Conservation (phyloP, 1,284 basidiomycete genomes). For the Coniophora puteana region DNA sequence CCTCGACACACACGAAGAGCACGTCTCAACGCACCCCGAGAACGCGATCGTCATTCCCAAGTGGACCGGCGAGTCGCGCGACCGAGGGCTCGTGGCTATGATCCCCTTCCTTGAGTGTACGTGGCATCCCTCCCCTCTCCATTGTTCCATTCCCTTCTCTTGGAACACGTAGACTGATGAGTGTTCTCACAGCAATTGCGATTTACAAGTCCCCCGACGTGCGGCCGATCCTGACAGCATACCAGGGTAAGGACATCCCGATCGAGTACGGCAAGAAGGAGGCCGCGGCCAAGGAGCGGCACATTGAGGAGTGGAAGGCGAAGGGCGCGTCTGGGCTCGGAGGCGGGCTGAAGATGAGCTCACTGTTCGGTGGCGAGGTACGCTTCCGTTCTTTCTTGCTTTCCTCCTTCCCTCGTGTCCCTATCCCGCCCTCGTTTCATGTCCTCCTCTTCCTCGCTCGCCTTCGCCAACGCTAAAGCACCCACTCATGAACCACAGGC, state of each 20-base stretch:
- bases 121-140: constrained; percentile 30
- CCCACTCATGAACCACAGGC: constrained; percentile 21
- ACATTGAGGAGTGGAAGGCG: constrained; percentile 79
- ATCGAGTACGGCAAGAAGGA: constrained; percentile 88
- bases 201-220: constrained; percentile 87
- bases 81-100: constrained; percentile 82
- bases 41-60: constrained; percentile 85
- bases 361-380: constrained; percentile 26
- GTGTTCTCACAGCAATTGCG: constrained; percentile 63
- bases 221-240: constrained; percentile 81
- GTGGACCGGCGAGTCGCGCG: constrained; percentile 83
- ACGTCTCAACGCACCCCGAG: constrained; percentile 80
- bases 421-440: constrained; percentile 1
- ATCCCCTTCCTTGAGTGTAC: constrained; percentile 97
- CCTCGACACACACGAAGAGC: constrained; percentile 83
- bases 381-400: background rate
- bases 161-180: constrained; percentile 4
- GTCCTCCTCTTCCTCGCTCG: constrained; percentile 2
- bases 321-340: constrained; percentile 48
- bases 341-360: constrained; percentile 52
- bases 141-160: constrained; percentile 1
- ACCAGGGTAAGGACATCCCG: constrained; percentile 86
- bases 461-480: constrained; percentile 6
- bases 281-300: constrained; percentile 71
- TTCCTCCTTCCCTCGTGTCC: constrained; percentile 5